Percentiles rank a stretch among this genome's conserved stretches.
Conservation (phyloP, 2,329 filamentous ascomycete genomes). For the Colletotrichum acutatum region DNA sequence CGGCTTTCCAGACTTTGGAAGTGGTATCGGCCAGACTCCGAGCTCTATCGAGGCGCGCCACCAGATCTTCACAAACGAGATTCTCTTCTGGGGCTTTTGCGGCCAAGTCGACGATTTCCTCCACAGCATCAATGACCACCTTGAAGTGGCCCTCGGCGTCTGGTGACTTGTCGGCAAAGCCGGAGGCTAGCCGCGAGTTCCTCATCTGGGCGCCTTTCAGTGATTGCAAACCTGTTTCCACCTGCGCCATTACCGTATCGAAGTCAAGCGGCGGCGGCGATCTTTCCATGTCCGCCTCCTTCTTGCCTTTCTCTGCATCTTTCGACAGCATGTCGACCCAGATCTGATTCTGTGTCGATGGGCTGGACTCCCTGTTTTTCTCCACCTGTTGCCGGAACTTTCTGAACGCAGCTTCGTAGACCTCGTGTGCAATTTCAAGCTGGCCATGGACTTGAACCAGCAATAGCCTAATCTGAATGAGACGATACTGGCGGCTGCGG, state of each 20-base stretch:
- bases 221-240: conserved; percentile 12
- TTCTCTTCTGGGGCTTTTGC: not conserved
- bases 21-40: not conserved
- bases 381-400: not conserved
- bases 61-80: not conserved
- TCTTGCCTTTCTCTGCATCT: not conserved
- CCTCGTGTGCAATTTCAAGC: conserved; percentile 13
- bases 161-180: not conserved
- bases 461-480: conserved; percentile 14
- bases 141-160: conserved; percentile 4
- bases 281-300: not conserved
- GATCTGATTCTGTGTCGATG: conserved; percentile 8
- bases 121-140: conserved; percentile 13
- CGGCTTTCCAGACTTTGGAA: not conserved
- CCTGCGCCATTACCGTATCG: not conserved
- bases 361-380: not conserved
- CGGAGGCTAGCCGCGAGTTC: not conserved
- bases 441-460: conserved; percentile 13
- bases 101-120: conserved; percentile 9
- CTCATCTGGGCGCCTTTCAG: conserved; percentile 3
- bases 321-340: conserved; percentile 20
- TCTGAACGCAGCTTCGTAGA: not conserved
- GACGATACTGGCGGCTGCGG: conserved; percentile 1
- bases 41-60: conserved; percentile 7
- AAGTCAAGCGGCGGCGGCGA: not conserved